A percentile compares a stretch with the other conserved stretches of the same genome.
These are phyloP conservation scores for Pterocarpus macrocarpus DNA, from an alignment of 306 rosid genomes.

Conservation along the genomic window DNA sequence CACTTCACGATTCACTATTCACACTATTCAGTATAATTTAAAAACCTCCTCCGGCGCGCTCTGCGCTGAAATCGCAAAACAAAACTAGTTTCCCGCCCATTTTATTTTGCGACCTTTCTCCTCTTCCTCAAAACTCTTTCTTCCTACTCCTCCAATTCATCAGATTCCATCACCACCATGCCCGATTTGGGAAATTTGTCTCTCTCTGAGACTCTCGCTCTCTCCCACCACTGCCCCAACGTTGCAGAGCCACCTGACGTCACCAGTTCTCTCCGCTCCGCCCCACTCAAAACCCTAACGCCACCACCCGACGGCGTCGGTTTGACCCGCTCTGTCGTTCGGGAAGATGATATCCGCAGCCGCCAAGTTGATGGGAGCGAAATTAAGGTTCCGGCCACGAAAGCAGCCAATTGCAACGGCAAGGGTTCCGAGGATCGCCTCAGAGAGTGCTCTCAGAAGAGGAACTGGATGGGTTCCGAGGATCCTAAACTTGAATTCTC, in stretches of 20 bases:
- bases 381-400: background rate
- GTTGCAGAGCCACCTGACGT: constrained; percentile 53
- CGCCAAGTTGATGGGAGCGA: background rate
- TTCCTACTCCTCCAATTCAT: too few relatives aligned
- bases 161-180: constrained; percentile 47
- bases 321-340: background rate
- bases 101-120: background rate
- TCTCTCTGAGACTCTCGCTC: constrained; percentile 55
- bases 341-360: background rate
- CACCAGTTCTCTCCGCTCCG: constrained; percentile 21
- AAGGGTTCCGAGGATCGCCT: constrained; percentile 66
- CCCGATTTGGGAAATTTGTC: constrained; percentile 77
- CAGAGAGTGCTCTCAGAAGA: constrained; percentile 9
- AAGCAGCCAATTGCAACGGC: background rate
- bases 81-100: background rate
- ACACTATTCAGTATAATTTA: too few relatives aligned
- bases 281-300: constrained; percentile 44
- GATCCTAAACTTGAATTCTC: constrained; percentile 56
- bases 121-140: background rate
- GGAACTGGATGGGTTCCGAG: background rate
- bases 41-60: background rate
- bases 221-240: constrained; percentile 52
- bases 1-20: too few relatives aligned
- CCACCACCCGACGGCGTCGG: constrained; percentile 15
- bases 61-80: background rate